Conservation (phyloP, 805 yeast species). For the Suhomyces pyralidae region DNA sequence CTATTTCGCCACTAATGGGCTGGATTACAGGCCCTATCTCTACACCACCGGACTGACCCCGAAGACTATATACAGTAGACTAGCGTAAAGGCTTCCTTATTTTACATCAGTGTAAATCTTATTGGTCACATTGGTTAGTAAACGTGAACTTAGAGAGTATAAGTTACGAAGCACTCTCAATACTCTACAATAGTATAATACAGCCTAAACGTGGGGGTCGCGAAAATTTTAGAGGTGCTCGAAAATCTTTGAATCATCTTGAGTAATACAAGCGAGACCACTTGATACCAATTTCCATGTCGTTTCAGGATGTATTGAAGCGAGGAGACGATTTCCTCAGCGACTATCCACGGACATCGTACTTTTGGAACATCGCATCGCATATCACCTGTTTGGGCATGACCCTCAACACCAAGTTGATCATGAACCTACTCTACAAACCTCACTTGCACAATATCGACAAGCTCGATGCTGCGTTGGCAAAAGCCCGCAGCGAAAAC, state of each 20-base stretch:
- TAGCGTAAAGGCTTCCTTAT: too few species aligned
- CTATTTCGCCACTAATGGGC: too few species aligned
- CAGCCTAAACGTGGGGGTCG: not conserved
- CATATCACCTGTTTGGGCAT: conserved; percentile 66
- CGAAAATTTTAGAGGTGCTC: not conserved
- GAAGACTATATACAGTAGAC: too few species aligned
- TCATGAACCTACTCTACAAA: conserved; percentile 59
- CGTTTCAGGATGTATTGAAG: conserved; percentile 61
- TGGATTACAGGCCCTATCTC: too few species aligned
- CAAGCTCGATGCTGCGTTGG: conserved; percentile 60
- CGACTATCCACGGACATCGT: conserved; percentile 57
- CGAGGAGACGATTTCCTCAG: conserved; percentile 71
- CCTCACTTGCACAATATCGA: conserved; percentile 63
- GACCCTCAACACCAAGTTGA: conserved; percentile 60
- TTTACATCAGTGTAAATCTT: too few species aligned
- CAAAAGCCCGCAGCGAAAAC: conserved; percentile 61
- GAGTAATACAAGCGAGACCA: not conserved
- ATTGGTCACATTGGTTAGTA: too few species aligned
- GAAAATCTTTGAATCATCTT: not conserved
- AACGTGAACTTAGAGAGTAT: too few species aligned
- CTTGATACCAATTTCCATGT: conserved; percentile 43
- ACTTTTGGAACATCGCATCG: conserved; percentile 66
- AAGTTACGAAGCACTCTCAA: too few species aligned
- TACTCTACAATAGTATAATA: too few species aligned
- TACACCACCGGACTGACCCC: too few species aligned